Conservation (phyloP, 225 moss, liverwort and hornwort genomes). For the Takakia lepidozioides region DNA sequence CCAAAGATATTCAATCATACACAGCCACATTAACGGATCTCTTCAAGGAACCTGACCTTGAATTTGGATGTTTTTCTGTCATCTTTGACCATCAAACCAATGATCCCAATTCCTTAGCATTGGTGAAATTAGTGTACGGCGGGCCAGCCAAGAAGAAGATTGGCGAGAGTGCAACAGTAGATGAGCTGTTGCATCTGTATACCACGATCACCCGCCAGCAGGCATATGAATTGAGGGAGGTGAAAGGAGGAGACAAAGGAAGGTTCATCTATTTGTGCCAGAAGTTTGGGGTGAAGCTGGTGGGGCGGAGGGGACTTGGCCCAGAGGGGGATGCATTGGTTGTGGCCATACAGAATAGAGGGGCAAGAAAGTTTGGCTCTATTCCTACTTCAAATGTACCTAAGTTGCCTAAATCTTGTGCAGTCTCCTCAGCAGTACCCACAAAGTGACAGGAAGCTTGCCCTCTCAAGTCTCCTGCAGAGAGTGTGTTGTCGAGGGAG, state of each 20-base stretch:
- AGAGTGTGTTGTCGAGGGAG: too few relatives aligned
- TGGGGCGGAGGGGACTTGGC: constrained; percentile 34
- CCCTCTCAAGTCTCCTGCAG: too few relatives aligned
- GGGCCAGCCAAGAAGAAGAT: not conserved
- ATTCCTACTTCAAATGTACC: not conserved
- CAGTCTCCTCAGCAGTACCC: not conserved
- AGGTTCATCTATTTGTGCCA: constrained; percentile 21
- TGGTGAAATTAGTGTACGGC: constrained; percentile 15
- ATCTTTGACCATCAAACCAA: constrained; percentile 27
- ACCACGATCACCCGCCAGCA: constrained; percentile 31
- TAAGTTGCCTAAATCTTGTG: constrained; percentile 1
- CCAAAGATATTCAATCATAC: constrained; percentile 19
- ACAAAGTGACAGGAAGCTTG: too few relatives aligned
- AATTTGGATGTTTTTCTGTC: constrained; percentile 40
- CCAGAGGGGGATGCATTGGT: constrained; percentile 25
- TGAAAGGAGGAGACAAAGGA: constrained; percentile 15
- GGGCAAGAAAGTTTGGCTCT: not conserved
- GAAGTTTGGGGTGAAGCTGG: constrained; percentile 28
- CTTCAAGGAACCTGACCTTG: constrained; percentile 26
- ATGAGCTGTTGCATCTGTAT: constrained; percentile 22
- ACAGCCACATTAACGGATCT: constrained; percentile 22
- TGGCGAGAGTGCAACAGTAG: not conserved
- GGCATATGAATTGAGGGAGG: constrained; percentile 29
- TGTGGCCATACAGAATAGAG: constrained; percentile 20
- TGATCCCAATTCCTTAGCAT: constrained; percentile 19